These are phyloP conservation scores for Neurospora tetraspora DNA, from an alignment of 495 filamentous ascomycete genomes.

Conservation along the genomic window DNA sequence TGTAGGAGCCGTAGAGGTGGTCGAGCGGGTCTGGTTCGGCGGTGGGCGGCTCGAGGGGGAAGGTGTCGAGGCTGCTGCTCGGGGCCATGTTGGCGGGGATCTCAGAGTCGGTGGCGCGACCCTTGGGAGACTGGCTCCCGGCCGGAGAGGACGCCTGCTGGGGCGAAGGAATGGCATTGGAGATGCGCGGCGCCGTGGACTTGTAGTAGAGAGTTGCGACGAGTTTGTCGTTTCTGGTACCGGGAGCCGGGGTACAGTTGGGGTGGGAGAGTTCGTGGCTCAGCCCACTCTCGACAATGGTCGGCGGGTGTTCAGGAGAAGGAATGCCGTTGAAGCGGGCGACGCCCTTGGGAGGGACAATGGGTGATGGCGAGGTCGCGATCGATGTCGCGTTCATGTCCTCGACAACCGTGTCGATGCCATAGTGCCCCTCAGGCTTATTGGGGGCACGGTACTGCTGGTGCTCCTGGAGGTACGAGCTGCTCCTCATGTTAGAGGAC, in stretches of 20 bases:
- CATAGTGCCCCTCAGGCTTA: conserved; percentile 40
- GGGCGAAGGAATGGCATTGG: conserved; percentile 24
- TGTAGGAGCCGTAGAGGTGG: conserved; percentile 64
- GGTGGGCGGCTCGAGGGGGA: conserved; percentile 62
- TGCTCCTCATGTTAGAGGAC: conserved; percentile 46
- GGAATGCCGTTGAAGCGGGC: conserved; percentile 43
- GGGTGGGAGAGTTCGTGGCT: conserved; percentile 46
- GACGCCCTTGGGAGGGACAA: conserved; percentile 22
- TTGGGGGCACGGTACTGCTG: conserved; percentile 63
- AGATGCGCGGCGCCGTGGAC: conserved; percentile 26
- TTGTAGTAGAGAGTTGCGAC: conserved; percentile 66
- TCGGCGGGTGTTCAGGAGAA: conserved; percentile 39
- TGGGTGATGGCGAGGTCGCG: conserved; percentile 6
- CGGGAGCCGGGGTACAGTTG: conserved; percentile 41
- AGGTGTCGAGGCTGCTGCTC: conserved; percentile 55
- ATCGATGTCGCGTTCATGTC: conserved; percentile 26
- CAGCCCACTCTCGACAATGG: conserved; percentile 46
- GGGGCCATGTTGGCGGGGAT: conserved; percentile 49
- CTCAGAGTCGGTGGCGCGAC: conserved; percentile 26
- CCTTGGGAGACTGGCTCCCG: conserved; percentile 14
- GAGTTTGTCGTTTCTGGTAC: conserved; percentile 33
- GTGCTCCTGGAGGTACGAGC: conserved; percentile 61
- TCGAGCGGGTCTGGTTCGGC: conserved; percentile 54
- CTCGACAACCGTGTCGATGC: conserved; percentile 46
- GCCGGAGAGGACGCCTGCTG: conserved; percentile 13